phyloP scores from a whole-genome alignment of 78 protist species.

The Protostelium mycophagum region DNA sequence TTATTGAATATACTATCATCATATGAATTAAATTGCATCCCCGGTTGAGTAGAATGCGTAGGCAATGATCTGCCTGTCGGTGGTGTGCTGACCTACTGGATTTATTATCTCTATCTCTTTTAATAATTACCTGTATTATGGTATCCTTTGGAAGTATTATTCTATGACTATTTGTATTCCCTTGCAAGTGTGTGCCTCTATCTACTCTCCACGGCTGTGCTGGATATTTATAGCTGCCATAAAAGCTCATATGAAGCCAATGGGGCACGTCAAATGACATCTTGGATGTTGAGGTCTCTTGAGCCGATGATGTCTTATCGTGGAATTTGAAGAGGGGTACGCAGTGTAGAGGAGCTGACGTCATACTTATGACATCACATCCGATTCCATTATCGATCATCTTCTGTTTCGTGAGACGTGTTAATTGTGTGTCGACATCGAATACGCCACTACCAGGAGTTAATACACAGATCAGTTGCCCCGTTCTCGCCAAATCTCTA shows the following conservation, averaged over 20 bases:
- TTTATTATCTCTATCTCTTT: too few species aligned
- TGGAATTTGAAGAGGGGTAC: conserved; percentile 47
- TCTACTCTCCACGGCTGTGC: too few species aligned
- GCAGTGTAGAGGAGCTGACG: conserved; percentile 45
- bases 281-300: background rate
- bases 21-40: too few species aligned
- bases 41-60: too few species aligned
- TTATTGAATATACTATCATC: too few species aligned
- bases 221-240: too few species aligned
- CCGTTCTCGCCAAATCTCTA: conserved; percentile 72
- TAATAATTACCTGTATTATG: too few species aligned
- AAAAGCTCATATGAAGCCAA: background rate
- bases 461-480: conserved; percentile 68
- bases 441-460: conserved; percentile 78
- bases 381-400: conserved; percentile 78
- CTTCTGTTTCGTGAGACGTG: conserved; percentile 59
- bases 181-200: too few species aligned
- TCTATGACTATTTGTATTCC: too few species aligned
- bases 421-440: conserved; percentile 57
- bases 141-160: too few species aligned
- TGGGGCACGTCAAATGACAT: background rate
- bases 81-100: too few species aligned
- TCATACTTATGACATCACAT: conserved; percentile 57
- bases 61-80: too few species aligned
- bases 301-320: background rate